Evolutionary conservation across 768 basidiomycete genomes (phyloP).

Genomic region (Saitozyma podzolica): DNA sequence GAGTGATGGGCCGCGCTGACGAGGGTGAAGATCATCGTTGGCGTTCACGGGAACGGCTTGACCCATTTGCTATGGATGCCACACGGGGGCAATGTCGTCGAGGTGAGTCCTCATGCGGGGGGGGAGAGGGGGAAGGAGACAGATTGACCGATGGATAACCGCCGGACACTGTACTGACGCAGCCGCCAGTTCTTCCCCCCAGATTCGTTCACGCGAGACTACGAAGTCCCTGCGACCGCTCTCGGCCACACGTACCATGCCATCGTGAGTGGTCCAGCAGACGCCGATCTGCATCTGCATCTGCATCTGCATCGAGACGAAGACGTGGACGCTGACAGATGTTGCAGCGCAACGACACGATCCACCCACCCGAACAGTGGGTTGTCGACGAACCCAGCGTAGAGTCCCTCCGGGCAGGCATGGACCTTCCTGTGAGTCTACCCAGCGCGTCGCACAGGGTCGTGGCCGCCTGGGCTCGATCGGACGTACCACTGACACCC

Average conservation of each 20-base stretch:
- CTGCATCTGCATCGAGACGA: too few relatives aligned
- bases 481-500: too few relatives aligned
- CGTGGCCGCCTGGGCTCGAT: too few relatives aligned
- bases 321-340: not conserved
- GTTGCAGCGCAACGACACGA: conserved; percentile 1
- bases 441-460: too few relatives aligned
- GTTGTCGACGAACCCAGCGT: conserved; percentile 2
- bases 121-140: too few relatives aligned
- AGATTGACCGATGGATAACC: too few relatives aligned
- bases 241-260: conserved; percentile 10
- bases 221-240: conserved; percentile 11
- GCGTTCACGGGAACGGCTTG: conserved; percentile 45
- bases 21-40: conserved; percentile 30
- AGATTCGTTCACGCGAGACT: conserved; percentile 13
- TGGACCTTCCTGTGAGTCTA: too few relatives aligned
- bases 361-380: conserved; percentile 3
- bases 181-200: conserved; percentile 15
- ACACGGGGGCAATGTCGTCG: conserved; percentile 32
- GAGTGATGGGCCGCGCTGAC: conserved; percentile 2
- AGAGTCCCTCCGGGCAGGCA: not conserved
- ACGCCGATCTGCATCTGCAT: too few relatives aligned
- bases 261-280: conserved; percentile 9
- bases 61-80: conserved; percentile 44
- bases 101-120: conserved; percentile 22
- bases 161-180: not conserved